Percentiles rank a stretch among this genome's conserved stretches.
Conservation (phyloP, 1,139 yeast species). For the Debaryomycetaceae sp. region DNA sequence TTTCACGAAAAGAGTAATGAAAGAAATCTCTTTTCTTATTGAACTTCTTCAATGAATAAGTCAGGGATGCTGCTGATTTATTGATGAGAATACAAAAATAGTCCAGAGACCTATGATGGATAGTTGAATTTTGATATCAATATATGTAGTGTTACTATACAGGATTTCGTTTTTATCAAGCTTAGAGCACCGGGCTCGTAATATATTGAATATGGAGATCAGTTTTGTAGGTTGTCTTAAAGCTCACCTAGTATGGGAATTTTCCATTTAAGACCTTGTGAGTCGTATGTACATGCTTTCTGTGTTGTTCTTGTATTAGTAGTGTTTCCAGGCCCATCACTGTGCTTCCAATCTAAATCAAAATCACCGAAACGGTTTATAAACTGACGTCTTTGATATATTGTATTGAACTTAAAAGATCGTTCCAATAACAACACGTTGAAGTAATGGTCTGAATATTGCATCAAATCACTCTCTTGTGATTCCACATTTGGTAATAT, state of each 20-base stretch:
- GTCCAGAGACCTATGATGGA: too few relatives aligned
- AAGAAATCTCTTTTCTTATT: too few relatives aligned
- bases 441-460: conserved; percentile 35
- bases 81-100: too few relatives aligned
- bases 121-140: too few relatives aligned
- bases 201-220: background rate
- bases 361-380: conserved; percentile 45
- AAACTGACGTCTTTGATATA: conserved; percentile 46
- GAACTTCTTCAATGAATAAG: background rate
- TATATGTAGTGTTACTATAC: too few relatives aligned
- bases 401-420: conserved; percentile 44
- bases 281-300: conserved; percentile 31
- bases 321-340: conserved; percentile 12
- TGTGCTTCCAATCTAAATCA: conserved; percentile 29
- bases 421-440: conserved; percentile 33
- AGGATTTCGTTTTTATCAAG: too few relatives aligned
- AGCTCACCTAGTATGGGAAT: conserved; percentile 46
- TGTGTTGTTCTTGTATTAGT: conserved; percentile 4
- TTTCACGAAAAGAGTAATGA: too few relatives aligned
- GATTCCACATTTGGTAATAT: conserved; percentile 5
- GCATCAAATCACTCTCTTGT: conserved; percentile 16
- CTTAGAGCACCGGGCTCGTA: background rate
- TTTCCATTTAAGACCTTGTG: conserved; percentile 50
- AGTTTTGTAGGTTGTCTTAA: conserved; percentile 8
- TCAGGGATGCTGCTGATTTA: background rate